phyloP scores from a whole-genome alignment of 805 yeast genomes.

The Saccharomycopsis fibuligera region DNA sequence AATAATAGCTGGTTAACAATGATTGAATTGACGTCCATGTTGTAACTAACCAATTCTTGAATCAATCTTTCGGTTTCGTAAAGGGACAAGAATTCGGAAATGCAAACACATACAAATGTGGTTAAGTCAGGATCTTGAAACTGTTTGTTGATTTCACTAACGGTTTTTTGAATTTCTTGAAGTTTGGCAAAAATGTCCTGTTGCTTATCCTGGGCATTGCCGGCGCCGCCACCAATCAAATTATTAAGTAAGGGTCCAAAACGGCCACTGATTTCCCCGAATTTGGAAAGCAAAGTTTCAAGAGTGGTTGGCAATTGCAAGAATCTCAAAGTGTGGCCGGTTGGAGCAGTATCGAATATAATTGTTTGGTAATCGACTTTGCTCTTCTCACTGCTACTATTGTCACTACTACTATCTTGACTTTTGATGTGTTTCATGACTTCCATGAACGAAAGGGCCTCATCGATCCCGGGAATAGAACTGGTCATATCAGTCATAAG shows the following conservation, averaged over 20 bases:
- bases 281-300: constrained; percentile 79
- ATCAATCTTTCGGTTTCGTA: constrained; percentile 98
- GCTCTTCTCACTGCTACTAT: constrained; percentile 27
- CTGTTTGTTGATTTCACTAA: constrained; percentile 85
- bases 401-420: constrained; percentile 39
- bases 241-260: constrained; percentile 87
- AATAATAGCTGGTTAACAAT: constrained; percentile 90
- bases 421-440: constrained; percentile 92
- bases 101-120: constrained; percentile 94
- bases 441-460: constrained; percentile 96
- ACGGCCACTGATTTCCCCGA: constrained; percentile 77
- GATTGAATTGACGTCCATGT: constrained; percentile 94
- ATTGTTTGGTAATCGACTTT: constrained; percentile 68
- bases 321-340: constrained; percentile 96
- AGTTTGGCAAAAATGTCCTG: constrained; percentile 73
- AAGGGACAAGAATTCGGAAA: constrained; percentile 90
- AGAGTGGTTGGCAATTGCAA: constrained; percentile 90
- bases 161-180: constrained; percentile 72
- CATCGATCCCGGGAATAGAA: constrained; percentile 97
- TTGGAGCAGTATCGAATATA: constrained; percentile 98
- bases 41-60: constrained; percentile 89
- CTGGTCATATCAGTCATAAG: constrained; percentile 57
- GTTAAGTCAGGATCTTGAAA: constrained; percentile 95
- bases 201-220: constrained; percentile 38
- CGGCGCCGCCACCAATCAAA: constrained; percentile 68